A percentile compares a stretch with the other conserved stretches of the same genome.
phyloP scores from a whole-genome alignment of 371 early-diverging fungal species.

The Fennellomyces sp. region DNA sequence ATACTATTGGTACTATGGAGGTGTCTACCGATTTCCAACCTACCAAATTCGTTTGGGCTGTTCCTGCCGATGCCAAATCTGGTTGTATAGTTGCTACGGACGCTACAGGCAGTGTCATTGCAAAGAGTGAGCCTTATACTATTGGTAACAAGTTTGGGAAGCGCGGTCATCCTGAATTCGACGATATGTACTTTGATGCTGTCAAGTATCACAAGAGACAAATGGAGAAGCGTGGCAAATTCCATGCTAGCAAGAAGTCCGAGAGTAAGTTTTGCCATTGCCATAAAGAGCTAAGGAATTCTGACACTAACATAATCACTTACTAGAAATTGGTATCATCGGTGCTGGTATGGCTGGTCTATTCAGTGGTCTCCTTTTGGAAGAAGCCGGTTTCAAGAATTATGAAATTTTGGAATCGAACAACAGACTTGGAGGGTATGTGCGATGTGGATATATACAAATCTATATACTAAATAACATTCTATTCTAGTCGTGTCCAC shows the following conservation, averaged over 20 bases:
- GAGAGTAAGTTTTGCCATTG: constrained; percentile 4
- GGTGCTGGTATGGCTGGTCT: constrained; percentile 42
- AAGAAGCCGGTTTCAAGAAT: constrained; percentile 35
- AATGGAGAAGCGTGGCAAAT: constrained; percentile 15
- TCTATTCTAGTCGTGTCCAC: constrained; percentile 27
- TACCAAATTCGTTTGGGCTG: constrained; percentile 28
- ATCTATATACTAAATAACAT: neutral
- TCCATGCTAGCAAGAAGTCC: constrained; percentile 21
- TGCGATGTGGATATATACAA: neutral
- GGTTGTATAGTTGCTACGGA: constrained; percentile 26
- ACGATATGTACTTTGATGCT: constrained; percentile 34
- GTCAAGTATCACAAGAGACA: constrained; percentile 25
- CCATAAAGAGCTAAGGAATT: too few species aligned
- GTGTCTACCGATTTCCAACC: constrained; percentile 18
- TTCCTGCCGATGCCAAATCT: constrained; percentile 18
- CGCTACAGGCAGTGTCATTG: constrained; percentile 15
- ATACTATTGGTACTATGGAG: constrained; percentile 17
- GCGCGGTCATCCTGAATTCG: constrained; percentile 33
- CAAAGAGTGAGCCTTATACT: constrained; percentile 17
- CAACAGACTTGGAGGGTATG: constrained; percentile 33
- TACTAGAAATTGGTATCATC: constrained; percentile 33
- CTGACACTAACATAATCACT: neutral
- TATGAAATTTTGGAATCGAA: constrained; percentile 36
- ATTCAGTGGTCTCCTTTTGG: constrained; percentile 29
- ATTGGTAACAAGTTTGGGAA: constrained; percentile 16